Evolutionary conservation across 441 rosid species (phyloP).

Genomic region (Mallotus repandus): DNA sequence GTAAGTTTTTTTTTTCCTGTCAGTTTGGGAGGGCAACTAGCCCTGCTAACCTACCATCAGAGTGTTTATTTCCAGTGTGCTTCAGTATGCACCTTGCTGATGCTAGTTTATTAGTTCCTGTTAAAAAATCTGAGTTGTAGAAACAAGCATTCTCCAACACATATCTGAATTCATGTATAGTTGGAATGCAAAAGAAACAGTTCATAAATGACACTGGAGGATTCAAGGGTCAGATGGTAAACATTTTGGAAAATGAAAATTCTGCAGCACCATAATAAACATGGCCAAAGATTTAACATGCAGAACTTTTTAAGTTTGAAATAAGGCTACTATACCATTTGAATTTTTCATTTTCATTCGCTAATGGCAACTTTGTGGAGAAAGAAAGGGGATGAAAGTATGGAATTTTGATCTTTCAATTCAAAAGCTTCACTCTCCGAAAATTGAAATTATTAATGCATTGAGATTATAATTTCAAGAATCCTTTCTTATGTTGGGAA

Average conservation of each 20-base stretch:
- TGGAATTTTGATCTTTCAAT: no score
- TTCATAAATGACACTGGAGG: not conserved
- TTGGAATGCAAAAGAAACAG: not conserved
- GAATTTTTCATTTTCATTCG: not conserved
- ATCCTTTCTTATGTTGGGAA: slow-evolving; percentile 9
- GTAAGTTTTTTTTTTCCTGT: slow-evolving; percentile 44
- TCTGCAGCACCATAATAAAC: not conserved
- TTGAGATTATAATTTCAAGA: not conserved
- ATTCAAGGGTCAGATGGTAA: not conserved
- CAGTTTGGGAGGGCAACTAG: not conserved
- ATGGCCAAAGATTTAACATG: not conserved
- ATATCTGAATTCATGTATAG: no score
- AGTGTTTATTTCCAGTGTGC: not conserved
- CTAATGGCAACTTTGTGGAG: no score
- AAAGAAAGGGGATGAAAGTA: no score
- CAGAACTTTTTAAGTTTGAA: not conserved
- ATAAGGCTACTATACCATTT: not conserved
- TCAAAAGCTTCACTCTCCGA: not conserved
- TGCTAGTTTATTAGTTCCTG: slow-evolving; percentile 1
- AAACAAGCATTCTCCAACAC: not conserved
- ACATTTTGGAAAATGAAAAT: not conserved
- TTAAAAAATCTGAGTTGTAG: not conserved
- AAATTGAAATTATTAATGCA: not conserved
- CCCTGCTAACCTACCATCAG: slow-evolving; percentile 11
- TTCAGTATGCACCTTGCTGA: slow-evolving; percentile 1